Evolutionary conservation across 768 basidiomycete species (phyloP).

Genomic region (Galerina sulciceps): DNA sequence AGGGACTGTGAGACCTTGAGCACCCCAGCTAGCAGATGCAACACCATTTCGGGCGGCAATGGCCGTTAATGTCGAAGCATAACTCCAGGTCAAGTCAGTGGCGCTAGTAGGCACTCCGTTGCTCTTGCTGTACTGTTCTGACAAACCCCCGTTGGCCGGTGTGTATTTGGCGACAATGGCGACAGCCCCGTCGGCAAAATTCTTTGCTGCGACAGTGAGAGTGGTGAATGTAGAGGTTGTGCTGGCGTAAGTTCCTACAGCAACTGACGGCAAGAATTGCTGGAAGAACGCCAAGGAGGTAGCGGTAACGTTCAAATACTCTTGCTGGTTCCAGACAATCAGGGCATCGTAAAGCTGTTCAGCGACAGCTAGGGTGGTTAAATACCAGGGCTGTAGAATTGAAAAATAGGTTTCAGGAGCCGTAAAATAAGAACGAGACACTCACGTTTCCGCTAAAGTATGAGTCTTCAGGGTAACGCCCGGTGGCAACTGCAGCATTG

Average conservation of each 20-base stretch:
- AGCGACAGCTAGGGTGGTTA: conserved; percentile 72
- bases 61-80: conserved; percentile 68
- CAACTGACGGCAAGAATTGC: conserved; percentile 54
- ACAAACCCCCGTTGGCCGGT: conserved; percentile 58
- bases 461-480: conserved; percentile 76
- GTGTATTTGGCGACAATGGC: conserved; percentile 63
- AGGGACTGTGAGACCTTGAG: conserved; percentile 55
- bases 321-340: conserved; percentile 62
- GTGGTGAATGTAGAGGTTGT: conserved; percentile 50
- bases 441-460: conserved; percentile 75
- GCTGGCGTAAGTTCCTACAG: conserved; percentile 56
- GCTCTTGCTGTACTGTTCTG: conserved; percentile 64
- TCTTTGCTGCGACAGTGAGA: conserved; percentile 50
- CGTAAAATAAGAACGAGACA: not conserved
- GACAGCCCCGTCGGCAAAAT: conserved; percentile 71
- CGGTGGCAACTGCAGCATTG: conserved; percentile 66
- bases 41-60: conserved; percentile 58
- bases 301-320: conserved; percentile 54
- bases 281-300: conserved; percentile 75
- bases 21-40: conserved; percentile 66
- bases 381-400: conserved; percentile 70
- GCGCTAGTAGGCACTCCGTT: conserved; percentile 63
- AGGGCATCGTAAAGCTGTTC: conserved; percentile 80
- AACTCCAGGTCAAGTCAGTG: conserved; percentile 76
- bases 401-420: not conserved